Evolutionary conservation across 108 stramenopile species (phyloP), one percentile per base, ranked within the genome.

Genomic region (Conticribra weissflogii): DNA sequence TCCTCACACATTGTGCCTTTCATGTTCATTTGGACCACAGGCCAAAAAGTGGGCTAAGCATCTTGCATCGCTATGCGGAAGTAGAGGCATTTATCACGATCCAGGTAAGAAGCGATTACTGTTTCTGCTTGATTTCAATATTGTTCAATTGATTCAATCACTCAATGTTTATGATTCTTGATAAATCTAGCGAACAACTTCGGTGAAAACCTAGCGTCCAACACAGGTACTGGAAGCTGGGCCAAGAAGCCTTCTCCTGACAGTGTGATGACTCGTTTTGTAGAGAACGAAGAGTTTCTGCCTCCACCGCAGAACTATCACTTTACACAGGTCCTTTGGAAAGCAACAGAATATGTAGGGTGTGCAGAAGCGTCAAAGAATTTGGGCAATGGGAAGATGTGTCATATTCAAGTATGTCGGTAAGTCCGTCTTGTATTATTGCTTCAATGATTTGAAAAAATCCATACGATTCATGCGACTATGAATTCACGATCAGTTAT

Each of bases 341-440:
- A 30, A 18, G 63, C 63, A 5, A 63, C 63, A 51, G 21, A 21
- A n/a, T 51, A 21, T 51, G 19, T 51, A 5, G 63, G 63, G 2
- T 63, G 63, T 32, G 63, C 49, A 22, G 50, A 63, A 3, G 24
- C 63, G 2, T 16, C 7, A 4, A 31, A 32, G 32, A 24, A 9
- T 19, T 32, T 28, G n/a, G 29, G 19, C 2, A n/a, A 50, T 31
- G 63, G 63, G 8, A 32, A 32, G 18, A 16, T 4, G 1, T 63
- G 63, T 30, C 63, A 51, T 15, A 18, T 63, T 1, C 50, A 63
- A n/a, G 63, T 63, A 18, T 63, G 63, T 51, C 12, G 50, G 17
- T 63, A 63, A 23, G 30, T 22, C 19, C 21, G 14, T 51, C 31
- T 54, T 12, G 8, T 9, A 41, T 41, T 41, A 12, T 41, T 41